These are phyloP conservation scores for Skeletonema tropicum DNA, from an alignment of 108 stramenopile species.

Conservation along the genomic window DNA sequence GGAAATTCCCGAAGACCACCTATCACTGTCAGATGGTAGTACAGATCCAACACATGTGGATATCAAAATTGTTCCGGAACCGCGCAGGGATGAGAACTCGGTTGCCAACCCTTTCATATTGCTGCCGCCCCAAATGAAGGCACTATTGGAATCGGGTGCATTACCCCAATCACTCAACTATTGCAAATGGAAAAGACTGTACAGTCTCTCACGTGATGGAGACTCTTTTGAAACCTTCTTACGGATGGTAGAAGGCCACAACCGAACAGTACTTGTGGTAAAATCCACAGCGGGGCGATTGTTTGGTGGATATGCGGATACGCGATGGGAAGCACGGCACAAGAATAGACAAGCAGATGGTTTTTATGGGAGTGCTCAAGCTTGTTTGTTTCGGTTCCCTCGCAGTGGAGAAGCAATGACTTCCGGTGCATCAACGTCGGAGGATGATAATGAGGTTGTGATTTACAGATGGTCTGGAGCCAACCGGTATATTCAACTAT, in stretches of 20 bases:
- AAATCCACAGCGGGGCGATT: conserved; percentile 64
- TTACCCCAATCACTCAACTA: conserved; percentile 70
- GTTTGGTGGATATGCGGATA: conserved; percentile 87
- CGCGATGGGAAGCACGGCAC: conserved; percentile 62
- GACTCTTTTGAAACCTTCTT: conserved; percentile 85
- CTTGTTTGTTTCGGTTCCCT: conserved; percentile 63
- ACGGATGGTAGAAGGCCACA: conserved; percentile 53
- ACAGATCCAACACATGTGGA: neutral
- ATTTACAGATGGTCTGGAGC: conserved; percentile 84
- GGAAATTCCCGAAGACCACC: conserved; percentile 15
- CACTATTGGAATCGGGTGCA: conserved; percentile 55
- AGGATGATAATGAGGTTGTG: conserved; percentile 26
- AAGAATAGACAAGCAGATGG: conserved; percentile 31
- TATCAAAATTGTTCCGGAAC: conserved; percentile 47
- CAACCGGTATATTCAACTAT: conserved; percentile 87
- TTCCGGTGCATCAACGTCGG: neutral
- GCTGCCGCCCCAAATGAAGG: conserved; percentile 39
- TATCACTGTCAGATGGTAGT: too few relatives aligned
- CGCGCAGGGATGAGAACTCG: conserved; percentile 8
- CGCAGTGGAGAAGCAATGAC: conserved; percentile 6
- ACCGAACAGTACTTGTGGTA: conserved; percentile 74
- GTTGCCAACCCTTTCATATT: conserved; percentile 29
- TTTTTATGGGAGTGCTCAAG: conserved; percentile 74
- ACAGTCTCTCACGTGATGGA: conserved; percentile 80
- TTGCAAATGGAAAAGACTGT: conserved; percentile 82